phyloP scores from a whole-genome alignment of 2,329 filamentous ascomycete genomes.

The Dactylellina drechsleri region DNA sequence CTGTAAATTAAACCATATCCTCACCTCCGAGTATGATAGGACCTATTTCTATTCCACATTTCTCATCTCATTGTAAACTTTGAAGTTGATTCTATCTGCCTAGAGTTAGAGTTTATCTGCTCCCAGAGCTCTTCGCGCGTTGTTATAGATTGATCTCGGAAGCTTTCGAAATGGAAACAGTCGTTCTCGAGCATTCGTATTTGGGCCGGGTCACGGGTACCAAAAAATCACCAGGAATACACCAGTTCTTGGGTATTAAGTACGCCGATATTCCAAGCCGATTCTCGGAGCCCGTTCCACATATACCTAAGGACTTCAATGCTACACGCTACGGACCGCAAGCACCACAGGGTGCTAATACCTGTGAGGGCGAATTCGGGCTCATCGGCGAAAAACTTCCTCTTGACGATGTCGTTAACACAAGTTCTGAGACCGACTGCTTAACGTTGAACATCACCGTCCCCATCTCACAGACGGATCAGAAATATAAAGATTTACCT shows the following conservation, averaged over 20 bases:
- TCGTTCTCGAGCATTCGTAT: slow-evolving; percentile 36
- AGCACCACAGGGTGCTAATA: slow-evolving; percentile 41
- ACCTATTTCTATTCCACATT: not conserved
- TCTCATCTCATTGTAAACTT: too few species aligned
- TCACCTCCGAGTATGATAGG: not conserved
- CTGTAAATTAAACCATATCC: not conserved
- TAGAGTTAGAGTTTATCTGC: too few species aligned
- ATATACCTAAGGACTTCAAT: slow-evolving; percentile 30
- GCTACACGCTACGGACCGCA: slow-evolving; percentile 43
- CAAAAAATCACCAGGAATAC: slow-evolving; percentile 32
- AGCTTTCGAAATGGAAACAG: slow-evolving; percentile 16
- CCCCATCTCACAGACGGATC: slow-evolving; percentile 59
- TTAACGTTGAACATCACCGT: slow-evolving; percentile 68
- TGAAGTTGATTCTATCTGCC: not conserved
- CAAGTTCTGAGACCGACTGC: slow-evolving; percentile 63
- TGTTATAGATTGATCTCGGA: not conserved
- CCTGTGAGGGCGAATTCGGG: slow-evolving; percentile 35
- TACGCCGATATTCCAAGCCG: slow-evolving; percentile 39
- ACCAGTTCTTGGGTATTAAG: slow-evolving; percentile 40
- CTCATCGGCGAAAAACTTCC: slow-evolving; percentile 39
- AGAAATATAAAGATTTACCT: slow-evolving; percentile 62
- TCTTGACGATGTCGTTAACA: slow-evolving; percentile 20
- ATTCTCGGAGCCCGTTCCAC: slow-evolving; percentile 40
- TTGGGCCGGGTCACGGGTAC: slow-evolving; percentile 28
- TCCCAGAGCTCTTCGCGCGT: not conserved